Percentiles rank a stretch among this genome's conserved stretches.
phyloP scores from a whole-genome alignment of 2,329 filamentous ascomycete genomes.

The Diaporthe sp. region DNA sequence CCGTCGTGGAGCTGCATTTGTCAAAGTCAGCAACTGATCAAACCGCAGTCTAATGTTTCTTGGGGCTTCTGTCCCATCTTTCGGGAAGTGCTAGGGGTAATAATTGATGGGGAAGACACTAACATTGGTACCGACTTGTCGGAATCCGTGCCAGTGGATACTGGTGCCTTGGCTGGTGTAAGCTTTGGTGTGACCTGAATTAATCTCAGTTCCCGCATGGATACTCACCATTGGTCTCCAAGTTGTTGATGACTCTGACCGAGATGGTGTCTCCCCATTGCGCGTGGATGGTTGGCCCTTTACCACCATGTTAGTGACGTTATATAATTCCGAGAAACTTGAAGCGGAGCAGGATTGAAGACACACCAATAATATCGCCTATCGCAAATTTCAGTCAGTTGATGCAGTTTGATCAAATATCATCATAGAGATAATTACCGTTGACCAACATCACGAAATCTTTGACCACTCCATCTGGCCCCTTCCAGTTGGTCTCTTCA shows the following conservation, averaged over 20 bases:
- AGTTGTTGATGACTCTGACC: slow-evolving; percentile 76
- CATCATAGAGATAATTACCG: slow-evolving; percentile 52
- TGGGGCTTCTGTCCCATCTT: too few species aligned
- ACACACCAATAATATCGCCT: slow-evolving; percentile 40
- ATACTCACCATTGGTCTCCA: slow-evolving; percentile 59
- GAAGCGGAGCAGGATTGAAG: neutral
- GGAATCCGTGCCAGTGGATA: slow-evolving; percentile 66
- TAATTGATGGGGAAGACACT: neutral
- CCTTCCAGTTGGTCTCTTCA: slow-evolving; percentile 48
- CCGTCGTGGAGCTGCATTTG: slow-evolving; percentile 58
- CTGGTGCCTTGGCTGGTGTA: slow-evolving; percentile 51
- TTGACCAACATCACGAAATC: slow-evolving; percentile 63
- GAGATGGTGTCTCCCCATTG: slow-evolving; percentile 67
- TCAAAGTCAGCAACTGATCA: neutral
- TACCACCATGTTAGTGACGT: slow-evolving; percentile 22
- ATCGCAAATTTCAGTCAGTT: slow-evolving; percentile 13
- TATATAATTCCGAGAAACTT: neutral
- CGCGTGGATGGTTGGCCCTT: slow-evolving; percentile 67
- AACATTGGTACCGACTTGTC: slow-evolving; percentile 56
- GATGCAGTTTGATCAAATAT: slow-evolving; percentile 22
- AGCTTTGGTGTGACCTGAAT: neutral
- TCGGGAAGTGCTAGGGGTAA: neutral
- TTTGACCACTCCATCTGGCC: slow-evolving; percentile 49
- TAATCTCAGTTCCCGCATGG: neutral
- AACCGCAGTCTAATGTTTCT: neutral